These are phyloP conservation scores for Byssochlamys sp. DNA, from an alignment of 2,329 filamentous ascomycete species.

Conservation along the genomic window DNA sequence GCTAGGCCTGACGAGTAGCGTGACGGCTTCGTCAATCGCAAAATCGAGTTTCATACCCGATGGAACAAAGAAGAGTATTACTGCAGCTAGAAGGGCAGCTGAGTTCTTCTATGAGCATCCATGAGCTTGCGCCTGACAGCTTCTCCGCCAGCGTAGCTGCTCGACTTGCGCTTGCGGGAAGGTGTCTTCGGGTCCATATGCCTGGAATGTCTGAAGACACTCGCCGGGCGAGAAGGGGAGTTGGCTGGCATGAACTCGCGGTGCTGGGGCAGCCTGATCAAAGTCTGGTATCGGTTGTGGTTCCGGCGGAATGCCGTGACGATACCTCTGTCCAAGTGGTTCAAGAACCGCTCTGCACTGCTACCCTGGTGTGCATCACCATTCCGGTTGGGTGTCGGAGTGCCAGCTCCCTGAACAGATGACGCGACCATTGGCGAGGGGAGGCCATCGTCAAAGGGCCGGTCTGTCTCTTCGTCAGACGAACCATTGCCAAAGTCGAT, in stretches of 20 bases:
- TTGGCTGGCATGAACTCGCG: conserved; percentile 37
- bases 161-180: conserved; percentile 31
- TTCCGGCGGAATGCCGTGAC: conserved; percentile 68
- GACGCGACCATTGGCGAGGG: conserved; percentile 40
- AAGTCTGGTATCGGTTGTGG: conserved; percentile 41
- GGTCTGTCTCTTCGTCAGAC: conserved; percentile 53
- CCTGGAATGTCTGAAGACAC: conserved; percentile 34
- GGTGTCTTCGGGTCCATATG: conserved; percentile 32
- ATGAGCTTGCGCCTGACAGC: conserved; percentile 36
- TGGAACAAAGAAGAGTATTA: not conserved
- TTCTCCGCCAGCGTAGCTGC: conserved; percentile 29
- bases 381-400: conserved; percentile 27
- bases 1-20: not conserved
- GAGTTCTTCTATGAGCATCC: conserved; percentile 32
- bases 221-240: conserved; percentile 33
- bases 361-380: conserved; percentile 20
- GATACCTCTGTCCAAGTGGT: conserved; percentile 59
- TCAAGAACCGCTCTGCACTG: conserved; percentile 46
- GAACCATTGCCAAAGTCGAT: conserved; percentile 56
- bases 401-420: conserved; percentile 24
- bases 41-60: not conserved
- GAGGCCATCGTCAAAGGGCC: conserved; percentile 35
- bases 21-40: not conserved
- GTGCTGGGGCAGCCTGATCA: conserved; percentile 40
- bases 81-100: conserved; percentile 25